Evolutionary conservation across 495 filamentous ascomycete species (phyloP).

Genomic region (Podospora fimiseda): DNA sequence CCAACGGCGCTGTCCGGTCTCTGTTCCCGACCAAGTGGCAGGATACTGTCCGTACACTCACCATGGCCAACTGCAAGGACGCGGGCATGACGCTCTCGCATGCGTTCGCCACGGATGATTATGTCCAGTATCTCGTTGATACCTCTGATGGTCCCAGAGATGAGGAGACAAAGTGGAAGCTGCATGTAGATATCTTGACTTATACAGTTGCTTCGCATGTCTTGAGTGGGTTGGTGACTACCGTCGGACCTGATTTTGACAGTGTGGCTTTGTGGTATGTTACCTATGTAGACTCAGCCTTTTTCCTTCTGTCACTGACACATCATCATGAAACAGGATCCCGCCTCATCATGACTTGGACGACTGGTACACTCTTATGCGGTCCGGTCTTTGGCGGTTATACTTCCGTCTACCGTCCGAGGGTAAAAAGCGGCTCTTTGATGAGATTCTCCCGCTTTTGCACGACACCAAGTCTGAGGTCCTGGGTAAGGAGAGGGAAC

Average conservation of each 20-base stretch:
- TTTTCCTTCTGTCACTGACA: too few species aligned
- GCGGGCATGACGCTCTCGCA: slow-evolving; percentile 63
- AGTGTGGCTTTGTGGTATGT: slow-evolving; percentile 72
- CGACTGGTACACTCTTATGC: slow-evolving; percentile 60
- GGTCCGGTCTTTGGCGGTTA: slow-evolving; percentile 66
- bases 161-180: slow-evolving; percentile 58
- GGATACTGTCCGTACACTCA: slow-evolving; percentile 51
- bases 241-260: slow-evolving; percentile 66
- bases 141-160: too few species aligned
- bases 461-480: slow-evolving; percentile 62
- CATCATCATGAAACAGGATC: too few species aligned
- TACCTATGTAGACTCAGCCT: too few species aligned
- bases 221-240: slow-evolving; percentile 63
- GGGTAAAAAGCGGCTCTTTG: slow-evolving; percentile 64
- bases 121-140: slow-evolving; percentile 64
- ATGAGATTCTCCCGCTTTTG: slow-evolving; percentile 68
- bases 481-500: slow-evolving; percentile 54
- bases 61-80: slow-evolving; percentile 56
- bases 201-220: slow-evolving; percentile 67
- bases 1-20: slow-evolving; percentile 35
- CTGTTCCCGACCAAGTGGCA: slow-evolving; percentile 42
- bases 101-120: slow-evolving; percentile 68
- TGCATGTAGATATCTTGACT: slow-evolving; percentile 67
- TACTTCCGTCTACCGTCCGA: slow-evolving; percentile 64
- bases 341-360: slow-evolving; percentile 69